A percentile compares a stretch with the other conserved stretches of the same genome.
phyloP scores from a whole-genome alignment of 306 rosid species.

The Cicer arietinum region DNA sequence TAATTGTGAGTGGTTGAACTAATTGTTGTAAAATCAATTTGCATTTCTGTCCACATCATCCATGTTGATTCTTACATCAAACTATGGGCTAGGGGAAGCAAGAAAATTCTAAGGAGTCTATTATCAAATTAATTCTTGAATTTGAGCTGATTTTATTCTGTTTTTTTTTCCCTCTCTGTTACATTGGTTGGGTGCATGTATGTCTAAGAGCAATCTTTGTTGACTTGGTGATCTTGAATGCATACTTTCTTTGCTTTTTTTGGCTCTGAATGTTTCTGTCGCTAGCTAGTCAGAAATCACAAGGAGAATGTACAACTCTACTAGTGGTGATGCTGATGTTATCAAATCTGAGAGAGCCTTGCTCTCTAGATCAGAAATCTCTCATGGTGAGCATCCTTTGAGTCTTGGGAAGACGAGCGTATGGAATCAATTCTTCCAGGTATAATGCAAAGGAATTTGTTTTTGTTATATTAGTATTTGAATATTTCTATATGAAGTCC shows the following conservation, averaged over 20 bases:
- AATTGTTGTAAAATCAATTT: neutral
- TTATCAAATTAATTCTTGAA: neutral
- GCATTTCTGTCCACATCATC: neutral
- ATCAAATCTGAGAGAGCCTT: slow-evolving; percentile 58
- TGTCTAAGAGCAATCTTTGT: slow-evolving; percentile 31
- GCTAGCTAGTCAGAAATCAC: slow-evolving; percentile 99
- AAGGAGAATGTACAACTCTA: slow-evolving; percentile 71
- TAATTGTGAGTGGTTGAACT: slow-evolving; percentile 27
- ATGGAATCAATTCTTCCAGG: slow-evolving; percentile 99
- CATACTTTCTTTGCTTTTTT: slow-evolving; percentile 38
- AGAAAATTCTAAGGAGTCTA: slow-evolving; percentile 1
- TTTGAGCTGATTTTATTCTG: neutral
- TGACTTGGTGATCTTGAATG: slow-evolving; percentile 33
- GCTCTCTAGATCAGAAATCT: slow-evolving; percentile 89
- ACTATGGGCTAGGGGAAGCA: slow-evolving; percentile 3
- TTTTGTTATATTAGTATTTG: neutral
- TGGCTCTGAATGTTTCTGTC: slow-evolving; percentile 84
- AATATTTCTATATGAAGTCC: slow-evolving; percentile 18
- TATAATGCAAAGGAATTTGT: slow-evolving; percentile 41
- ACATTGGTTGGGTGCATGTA: slow-evolving; percentile 2
- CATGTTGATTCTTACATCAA: slow-evolving; percentile 22
- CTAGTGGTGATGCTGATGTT: slow-evolving; percentile 66
- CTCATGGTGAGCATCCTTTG: slow-evolving; percentile 95
- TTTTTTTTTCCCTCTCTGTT: slow-evolving; percentile 13
- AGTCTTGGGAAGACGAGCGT: slow-evolving; percentile 95